Base-by-base conservation (phyloP, 179 eudicot species). In the Spinacia oleracea region DNA sequence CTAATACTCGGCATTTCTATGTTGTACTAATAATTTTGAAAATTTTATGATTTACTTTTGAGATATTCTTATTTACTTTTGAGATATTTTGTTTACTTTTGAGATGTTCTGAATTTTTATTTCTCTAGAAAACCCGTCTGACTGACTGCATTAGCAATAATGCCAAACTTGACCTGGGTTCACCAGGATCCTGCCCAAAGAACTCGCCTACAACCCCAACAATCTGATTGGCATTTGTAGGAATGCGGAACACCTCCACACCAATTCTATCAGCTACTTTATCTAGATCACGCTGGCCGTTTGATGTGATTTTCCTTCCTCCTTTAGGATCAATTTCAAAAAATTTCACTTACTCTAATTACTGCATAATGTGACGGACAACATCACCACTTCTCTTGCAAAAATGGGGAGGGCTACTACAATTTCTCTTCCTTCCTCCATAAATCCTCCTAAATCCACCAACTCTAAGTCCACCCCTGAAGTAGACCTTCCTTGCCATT, bases 381-480 rank as follows among this genome's bases (percentile, higher is more conserved):
- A 92, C 78, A 25, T 91, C 73, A 0, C 96, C 97, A 75, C 96
- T 91, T 89, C 93, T 87, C 77, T 83, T 88, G 86, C 97, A 84
- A 76, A 92, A 91, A 78, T 92, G 97, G 5, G 89, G 96, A 42
- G 97, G 97, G 23, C 88, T 83, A 50, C 96, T 91, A 1, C 92
- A 96, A 15, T 92, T 92, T 59, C 97, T 91, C 87, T 92, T 81
- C 88, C 92, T 87, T 15, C 96, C 96, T 55, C 96, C 97, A 70
- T 92, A 92, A 29, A 92, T 89, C 70, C 96, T 89, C 50, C 83
- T 81, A 80, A 92, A 91, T 21, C 83, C 92, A 78, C 96, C 97
- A 58, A 91, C 96, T 35, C 97, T 96, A 75, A 92, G 66, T 63
- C 96, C 96, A 8, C 92, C 91, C 97, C 97, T 91, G 81, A 89